Percentiles rank a stretch among this genome's conserved stretches.
Conservation (phyloP, 179 eudicot species). For the Gypsophila paniculata region DNA sequence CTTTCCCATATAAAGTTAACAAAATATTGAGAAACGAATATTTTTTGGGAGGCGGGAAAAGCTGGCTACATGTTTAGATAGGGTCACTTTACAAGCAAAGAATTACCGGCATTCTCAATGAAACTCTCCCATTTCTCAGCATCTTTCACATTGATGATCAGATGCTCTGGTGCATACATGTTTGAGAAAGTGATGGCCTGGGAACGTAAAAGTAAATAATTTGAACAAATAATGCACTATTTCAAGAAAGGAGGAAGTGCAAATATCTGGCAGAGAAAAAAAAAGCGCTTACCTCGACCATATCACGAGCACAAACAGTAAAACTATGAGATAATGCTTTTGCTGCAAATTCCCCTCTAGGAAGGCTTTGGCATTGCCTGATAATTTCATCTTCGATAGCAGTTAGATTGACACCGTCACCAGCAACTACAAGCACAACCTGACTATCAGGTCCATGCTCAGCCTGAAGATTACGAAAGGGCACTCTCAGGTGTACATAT, state of each 20-base stretch:
- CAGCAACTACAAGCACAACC: slow-evolving; percentile 91
- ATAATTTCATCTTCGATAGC: slow-evolving; percentile 69
- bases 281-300: slow-evolving; percentile 68
- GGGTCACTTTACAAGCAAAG: not conserved
- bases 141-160: slow-evolving; percentile 85
- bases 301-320: slow-evolving; percentile 73
- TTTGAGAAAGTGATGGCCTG: slow-evolving; percentile 95
- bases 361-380: slow-evolving; percentile 83
- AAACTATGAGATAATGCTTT: slow-evolving; percentile 90
- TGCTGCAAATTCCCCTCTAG: slow-evolving; percentile 82
- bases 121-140: slow-evolving; percentile 98
- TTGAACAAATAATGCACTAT: not conserved
- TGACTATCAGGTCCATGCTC: slow-evolving; percentile 99
- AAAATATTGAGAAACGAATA: too few relatives aligned
- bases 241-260: too few relatives aligned
- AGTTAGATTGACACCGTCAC: slow-evolving; percentile 68
- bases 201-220: not conserved
- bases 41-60: too few relatives aligned
- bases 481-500: not conserved
- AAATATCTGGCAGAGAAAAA: too few relatives aligned
- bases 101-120: slow-evolving; percentile 60
- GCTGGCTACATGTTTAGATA: too few relatives aligned
- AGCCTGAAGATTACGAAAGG: slow-evolving; percentile 52
- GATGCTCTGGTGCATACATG: slow-evolving; percentile 95
- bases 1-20: too few relatives aligned